These are phyloP conservation scores for Exophiala aquamarina DNA, from an alignment of 2,329 filamentous ascomycete species.

Conservation along the genomic window DNA sequence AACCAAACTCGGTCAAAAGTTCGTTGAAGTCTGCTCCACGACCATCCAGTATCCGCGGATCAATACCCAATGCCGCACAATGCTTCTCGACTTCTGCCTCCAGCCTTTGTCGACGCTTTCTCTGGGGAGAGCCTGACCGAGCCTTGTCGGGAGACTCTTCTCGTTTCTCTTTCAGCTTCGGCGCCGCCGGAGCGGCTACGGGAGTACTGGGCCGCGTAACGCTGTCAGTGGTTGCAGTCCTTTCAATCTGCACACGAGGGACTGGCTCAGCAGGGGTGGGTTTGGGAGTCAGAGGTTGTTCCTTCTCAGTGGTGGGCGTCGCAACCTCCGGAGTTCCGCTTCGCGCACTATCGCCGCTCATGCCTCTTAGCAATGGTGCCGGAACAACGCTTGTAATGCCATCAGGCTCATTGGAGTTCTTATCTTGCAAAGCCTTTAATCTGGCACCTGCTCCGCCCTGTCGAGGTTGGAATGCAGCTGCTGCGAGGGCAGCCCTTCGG, in stretches of 20 bases:
- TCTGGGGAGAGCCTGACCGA: conserved; percentile 42
- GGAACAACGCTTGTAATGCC: conserved; percentile 88
- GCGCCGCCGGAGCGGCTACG: conserved; percentile 1
- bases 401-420: conserved; percentile 69
- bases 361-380: conserved; percentile 59
- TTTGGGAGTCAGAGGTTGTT: conserved; percentile 25
- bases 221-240: conserved; percentile 33
- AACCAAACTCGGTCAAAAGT: conserved; percentile 83
- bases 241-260: conserved; percentile 43
- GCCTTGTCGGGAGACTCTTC: conserved; percentile 37
- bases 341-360: conserved; percentile 40
- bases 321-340: conserved; percentile 28
- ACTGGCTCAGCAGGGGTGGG: conserved; percentile 29
- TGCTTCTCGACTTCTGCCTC: conserved; percentile 77
- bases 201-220: conserved; percentile 20
- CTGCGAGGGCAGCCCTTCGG: conserved; percentile 75
- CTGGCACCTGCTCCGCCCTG: conserved; percentile 83
- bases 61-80: conserved; percentile 73
- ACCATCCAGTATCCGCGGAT: conserved; percentile 72
- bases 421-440: conserved; percentile 62
- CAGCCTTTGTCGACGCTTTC: conserved; percentile 60
- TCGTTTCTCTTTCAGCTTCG: conserved; percentile 30
- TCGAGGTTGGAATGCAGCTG: conserved; percentile 77
- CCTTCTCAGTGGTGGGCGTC: conserved; percentile 33
- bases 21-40: conserved; percentile 77